Evolutionary conservation across 306 rosid species (phyloP).

Genomic region (Biancaea sappan): DNA sequence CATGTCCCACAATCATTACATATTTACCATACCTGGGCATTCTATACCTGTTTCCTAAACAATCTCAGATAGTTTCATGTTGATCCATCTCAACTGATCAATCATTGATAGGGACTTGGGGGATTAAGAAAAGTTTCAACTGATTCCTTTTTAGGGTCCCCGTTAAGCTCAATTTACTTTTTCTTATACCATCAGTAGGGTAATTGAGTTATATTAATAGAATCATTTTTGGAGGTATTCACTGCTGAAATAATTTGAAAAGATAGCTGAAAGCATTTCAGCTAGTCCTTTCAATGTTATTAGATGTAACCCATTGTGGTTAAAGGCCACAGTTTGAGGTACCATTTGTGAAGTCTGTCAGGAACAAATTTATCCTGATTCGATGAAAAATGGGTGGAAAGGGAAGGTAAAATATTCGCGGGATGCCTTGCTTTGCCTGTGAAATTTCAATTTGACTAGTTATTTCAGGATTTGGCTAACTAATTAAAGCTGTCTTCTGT

Average conservation of each 20-base stretch:
- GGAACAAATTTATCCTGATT: not conserved
- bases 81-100: not conserved
- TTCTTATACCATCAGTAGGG: not conserved
- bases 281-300: not conserved
- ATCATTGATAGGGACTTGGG: not conserved
- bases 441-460: not conserved
- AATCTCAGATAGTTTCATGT: not conserved
- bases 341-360: not conserved
- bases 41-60: not conserved
- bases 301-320: not conserved
- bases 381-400: not conserved
- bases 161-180: not conserved
- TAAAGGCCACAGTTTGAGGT: not conserved
- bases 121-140: not conserved
- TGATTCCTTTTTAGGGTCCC: not conserved
- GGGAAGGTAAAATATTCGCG: not conserved
- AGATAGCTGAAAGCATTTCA: not conserved
- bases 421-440: not conserved
- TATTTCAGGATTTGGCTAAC: not conserved
- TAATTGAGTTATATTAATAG: not conserved
- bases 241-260: not conserved
- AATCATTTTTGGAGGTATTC: not conserved
- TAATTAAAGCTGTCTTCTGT: constrained; percentile 8
- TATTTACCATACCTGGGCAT: constrained; percentile 2
- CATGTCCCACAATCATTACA: not conserved